phyloP scores from a whole-genome alignment of 2,329 filamentous ascomycete species.

The Uncinocarpus reesii region DNA sequence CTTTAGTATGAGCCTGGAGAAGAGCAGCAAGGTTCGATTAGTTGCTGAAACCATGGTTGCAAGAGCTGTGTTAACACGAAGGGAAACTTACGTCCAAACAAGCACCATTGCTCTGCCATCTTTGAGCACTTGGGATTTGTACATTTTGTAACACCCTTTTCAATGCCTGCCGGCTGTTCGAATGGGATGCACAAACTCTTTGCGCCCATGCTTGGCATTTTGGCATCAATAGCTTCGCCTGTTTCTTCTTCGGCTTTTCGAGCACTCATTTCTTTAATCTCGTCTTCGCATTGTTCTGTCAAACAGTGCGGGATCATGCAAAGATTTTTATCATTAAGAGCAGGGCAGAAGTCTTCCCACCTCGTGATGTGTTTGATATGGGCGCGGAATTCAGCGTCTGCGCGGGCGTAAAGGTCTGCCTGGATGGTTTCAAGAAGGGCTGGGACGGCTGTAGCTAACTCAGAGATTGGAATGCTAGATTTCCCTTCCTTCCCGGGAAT shows the following conservation, averaged over 20 bases:
- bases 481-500: conserved; percentile 58
- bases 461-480: conserved; percentile 62
- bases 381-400: conserved; percentile 64
- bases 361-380: conserved; percentile 73
- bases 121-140: conserved; percentile 74
- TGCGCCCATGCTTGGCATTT: conserved; percentile 63
- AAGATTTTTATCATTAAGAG: conserved; percentile 84
- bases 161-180: conserved; percentile 72
- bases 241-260: conserved; percentile 50
- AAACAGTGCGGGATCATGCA: conserved; percentile 86
- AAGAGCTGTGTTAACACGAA: too few relatives aligned
- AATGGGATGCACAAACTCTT: conserved; percentile 72
- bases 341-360: conserved; percentile 85
- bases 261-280: conserved; percentile 86
- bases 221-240: conserved; percentile 64
- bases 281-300: conserved; percentile 74
- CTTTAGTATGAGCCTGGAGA: conserved; percentile 20
- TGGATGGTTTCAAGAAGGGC: conserved; percentile 84
- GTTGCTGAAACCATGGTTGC: not conserved
- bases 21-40: conserved; percentile 5
- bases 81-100: conserved; percentile 57
- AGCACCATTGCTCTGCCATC: conserved; percentile 73
- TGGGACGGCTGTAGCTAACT: conserved; percentile 63
- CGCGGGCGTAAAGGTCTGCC: conserved; percentile 64
- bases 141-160: conserved; percentile 77